Evolutionary conservation across 495 filamentous ascomycete genomes (phyloP).

Genomic region (Penicillium psychrofluorescens): DNA sequence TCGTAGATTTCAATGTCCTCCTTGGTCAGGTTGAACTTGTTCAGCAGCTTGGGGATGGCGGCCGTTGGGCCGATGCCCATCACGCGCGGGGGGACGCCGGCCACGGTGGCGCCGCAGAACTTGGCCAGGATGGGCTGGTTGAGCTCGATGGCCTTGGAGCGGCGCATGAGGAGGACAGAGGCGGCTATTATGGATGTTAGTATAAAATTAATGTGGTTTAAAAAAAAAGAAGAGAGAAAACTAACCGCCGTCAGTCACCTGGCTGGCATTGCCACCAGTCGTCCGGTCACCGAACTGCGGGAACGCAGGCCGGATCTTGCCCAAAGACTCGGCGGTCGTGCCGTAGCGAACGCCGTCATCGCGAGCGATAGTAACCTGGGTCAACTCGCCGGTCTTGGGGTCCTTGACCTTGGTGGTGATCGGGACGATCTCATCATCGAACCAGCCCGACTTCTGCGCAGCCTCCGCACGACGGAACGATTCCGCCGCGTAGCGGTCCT

Average conservation of each 20-base stretch:
- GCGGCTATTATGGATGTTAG: constrained; percentile 48
- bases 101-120: constrained; percentile 85
- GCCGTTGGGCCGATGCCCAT: constrained; percentile 96
- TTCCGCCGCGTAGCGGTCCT: constrained; percentile 83
- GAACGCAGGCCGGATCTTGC: constrained; percentile 88
- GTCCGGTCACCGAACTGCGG: constrained; percentile 78
- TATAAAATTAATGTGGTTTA: neutral
- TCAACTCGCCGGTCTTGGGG: constrained; percentile 67
- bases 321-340: constrained; percentile 73
- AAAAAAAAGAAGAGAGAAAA: neutral
- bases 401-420: constrained; percentile 77
- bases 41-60: constrained; percentile 89
- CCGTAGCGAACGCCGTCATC: constrained; percentile 89
- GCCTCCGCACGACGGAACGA: constrained; percentile 78
- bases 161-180: constrained; percentile 87
- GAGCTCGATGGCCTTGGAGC: constrained; percentile 77
- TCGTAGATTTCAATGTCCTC: constrained; percentile 85
- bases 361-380: constrained; percentile 66
- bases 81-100: constrained; percentile 81
- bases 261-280: constrained; percentile 92
- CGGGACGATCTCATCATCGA: constrained; percentile 91
- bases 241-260: constrained; percentile 83
- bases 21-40: constrained; percentile 69
- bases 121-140: constrained; percentile 91
- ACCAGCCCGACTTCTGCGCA: constrained; percentile 89